Evolutionary conservation across 306 rosid species (phyloP), one percentile per base, ranked within the genome.

Genomic region (Psophocarpus tetragonolobus): DNA sequence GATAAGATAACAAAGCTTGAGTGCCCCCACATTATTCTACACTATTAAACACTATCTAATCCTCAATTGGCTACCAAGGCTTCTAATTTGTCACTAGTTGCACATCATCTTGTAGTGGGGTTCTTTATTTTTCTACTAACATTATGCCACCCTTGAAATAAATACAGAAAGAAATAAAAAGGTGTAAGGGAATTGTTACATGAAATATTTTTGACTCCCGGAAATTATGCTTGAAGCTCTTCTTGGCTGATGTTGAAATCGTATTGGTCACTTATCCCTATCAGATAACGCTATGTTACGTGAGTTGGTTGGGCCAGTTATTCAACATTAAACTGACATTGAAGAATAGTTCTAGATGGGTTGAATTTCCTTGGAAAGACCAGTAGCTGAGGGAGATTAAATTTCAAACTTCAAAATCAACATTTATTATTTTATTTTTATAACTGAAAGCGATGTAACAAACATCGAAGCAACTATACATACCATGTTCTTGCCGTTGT

Each of bases 271-370:
- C 17, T 68, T 11, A 6, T 78, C 80, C 21, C 70, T 41, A 41
- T 82, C 69, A 32, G 63, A 77, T 76, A 51, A 63, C 15, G 73
- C 47, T 82, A 21, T 69, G 45, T 68, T 69, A 11, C 69, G 53
- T 38, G 47, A 27, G 63, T 53, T 82, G 57, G 70, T 38, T 76
- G 65, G 32, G 74, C 74, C 65, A 63, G 70, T 53, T 61, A 79
- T 80, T 78, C 75, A 79, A 75, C 79, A 70, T 62, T 70, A 39
- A 63, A 53, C 44, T 75, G 33, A 70, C 79, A 38, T 23, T 72
- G 51, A 68, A 68, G 38, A 23, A 47, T 61, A 33, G 27, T 68
- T 79, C 71, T 79, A 42, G 78, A 79, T 79, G 38, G 38, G 41
- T 69, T 67, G 71, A 84, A 74, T 79, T 79, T 69, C 79, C n/a